Percentiles rank a stretch among this genome's conserved stretches.
phyloP scores from a whole-genome alignment of 2,329 filamentous ascomycete genomes.

The Colletotrichum eleusines region DNA sequence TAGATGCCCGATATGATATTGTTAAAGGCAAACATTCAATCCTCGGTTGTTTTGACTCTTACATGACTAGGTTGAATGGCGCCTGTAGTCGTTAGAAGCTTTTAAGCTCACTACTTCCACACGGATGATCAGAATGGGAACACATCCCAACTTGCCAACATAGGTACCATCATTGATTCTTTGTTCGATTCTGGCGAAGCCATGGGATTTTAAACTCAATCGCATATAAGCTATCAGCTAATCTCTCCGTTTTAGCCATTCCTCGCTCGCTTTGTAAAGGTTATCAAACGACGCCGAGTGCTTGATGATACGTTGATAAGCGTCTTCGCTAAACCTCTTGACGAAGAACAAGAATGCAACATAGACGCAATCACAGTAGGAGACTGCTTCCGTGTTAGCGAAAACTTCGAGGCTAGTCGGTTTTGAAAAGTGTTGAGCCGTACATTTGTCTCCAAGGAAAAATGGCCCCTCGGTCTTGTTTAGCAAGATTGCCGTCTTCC shows the following conservation, averaged over 20 bases:
- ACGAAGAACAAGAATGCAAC: conserved; percentile 61
- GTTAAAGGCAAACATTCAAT: background rate
- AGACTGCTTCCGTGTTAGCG: conserved; percentile 16
- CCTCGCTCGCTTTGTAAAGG: conserved; percentile 29
- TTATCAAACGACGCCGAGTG: conserved; percentile 12
- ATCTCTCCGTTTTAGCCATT: conserved; percentile 28
- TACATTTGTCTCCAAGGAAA: conserved; percentile 66
- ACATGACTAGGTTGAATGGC: background rate
- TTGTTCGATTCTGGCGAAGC: background rate
- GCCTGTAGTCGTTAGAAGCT: background rate
- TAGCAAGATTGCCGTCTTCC: conserved; percentile 58
- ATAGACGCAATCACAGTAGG: conserved; percentile 70
- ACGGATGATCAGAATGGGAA: background rate
- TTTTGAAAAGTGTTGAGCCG: conserved; percentile 43
- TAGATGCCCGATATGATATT: background rate
- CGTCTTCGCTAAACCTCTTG: conserved; percentile 51
- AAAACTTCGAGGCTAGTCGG: no score
- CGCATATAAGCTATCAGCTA: background rate
- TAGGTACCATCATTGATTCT: no score
- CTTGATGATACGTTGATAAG: conserved; percentile 54
- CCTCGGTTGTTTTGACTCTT: background rate
- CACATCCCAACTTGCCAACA: background rate
- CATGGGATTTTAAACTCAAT: no score
- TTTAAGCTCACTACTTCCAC: background rate
- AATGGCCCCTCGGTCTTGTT: conserved; percentile 71